Evolutionary conservation across 129 eudicot genomes (phyloP), one percentile per base, ranked within the genome.

Genomic region (Flaveria bidentis): DNA sequence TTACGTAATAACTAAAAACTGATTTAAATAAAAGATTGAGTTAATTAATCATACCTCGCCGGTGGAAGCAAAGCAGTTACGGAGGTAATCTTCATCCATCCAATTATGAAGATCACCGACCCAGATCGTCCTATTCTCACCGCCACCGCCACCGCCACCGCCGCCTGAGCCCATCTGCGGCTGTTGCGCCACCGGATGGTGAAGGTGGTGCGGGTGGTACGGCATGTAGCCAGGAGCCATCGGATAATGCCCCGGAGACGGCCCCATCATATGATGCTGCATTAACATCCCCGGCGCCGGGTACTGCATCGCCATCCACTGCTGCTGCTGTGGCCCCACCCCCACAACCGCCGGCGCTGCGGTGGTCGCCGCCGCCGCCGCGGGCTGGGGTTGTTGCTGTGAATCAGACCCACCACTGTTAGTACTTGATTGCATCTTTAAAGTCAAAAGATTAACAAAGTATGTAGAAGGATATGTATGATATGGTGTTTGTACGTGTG

Each of bases 31-130:
- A 18, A 20, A 33, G 10, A 44, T 17, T 55, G 2, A 62, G 58
- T 58, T 5, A 56, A 73, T 23, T 23, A 23, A 17, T 33, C 60
- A 74, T 44, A 91, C 97, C 97, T 92, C 97, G 60, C 87, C 89
- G 42, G 96, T 86, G 39, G 94, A 77, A 76, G 91, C 90, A 78
- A 92, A 92, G 78, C 98, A 92, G 82, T 70, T 88, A 2, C 96
- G 85, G 9, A 92, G 82, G 68, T 92, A 92, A 84, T 92, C 93
- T 84, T 92, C 98, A 62, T 90, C 98, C 98, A 92, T 92, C 98
- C 98, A 92, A 76, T 75, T 84, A 62, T 87, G 92, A 16, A 92
- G 86, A 72, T 92, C 98, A 11, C 98, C 98, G 1, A 92, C 96
- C 98, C 98, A 92, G 78, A 92, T 86, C 73, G 96, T 92, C 49